Evolutionary conservation across 2,329 filamentous ascomycete species (phyloP).

Genomic region (Aspergillus fumigatus): DNA sequence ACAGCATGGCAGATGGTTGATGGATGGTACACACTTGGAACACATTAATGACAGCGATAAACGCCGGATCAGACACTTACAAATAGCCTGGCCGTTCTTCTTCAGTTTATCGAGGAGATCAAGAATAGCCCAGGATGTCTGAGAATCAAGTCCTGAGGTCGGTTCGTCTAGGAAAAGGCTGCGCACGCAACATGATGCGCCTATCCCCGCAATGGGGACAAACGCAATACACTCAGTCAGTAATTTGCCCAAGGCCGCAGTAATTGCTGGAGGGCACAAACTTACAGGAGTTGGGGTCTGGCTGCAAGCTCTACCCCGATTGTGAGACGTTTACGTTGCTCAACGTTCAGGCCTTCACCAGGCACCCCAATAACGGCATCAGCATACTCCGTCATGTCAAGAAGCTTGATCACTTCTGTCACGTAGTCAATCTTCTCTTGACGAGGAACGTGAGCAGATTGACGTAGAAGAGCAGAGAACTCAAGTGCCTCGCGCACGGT

Average conservation of each 20-base stretch:
- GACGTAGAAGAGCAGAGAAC: conserved; percentile 80
- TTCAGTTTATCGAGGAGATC: conserved; percentile 80
- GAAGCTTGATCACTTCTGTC: conserved; percentile 65
- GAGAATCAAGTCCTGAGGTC: conserved; percentile 84
- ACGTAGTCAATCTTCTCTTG: conserved; percentile 79
- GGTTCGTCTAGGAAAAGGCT: conserved; percentile 64
- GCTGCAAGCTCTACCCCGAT: conserved; percentile 92
- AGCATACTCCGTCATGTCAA: conserved; percentile 86
- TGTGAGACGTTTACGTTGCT: conserved; percentile 67
- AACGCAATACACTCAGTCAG: too few relatives aligned
- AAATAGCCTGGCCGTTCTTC: conserved; percentile 78
- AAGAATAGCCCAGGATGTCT: conserved; percentile 85
- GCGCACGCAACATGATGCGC: too few relatives aligned
- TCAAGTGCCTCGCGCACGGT: conserved; percentile 81
- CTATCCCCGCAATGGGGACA: too few relatives aligned
- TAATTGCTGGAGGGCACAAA: too few relatives aligned
- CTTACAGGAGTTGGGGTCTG: conserved; percentile 48
- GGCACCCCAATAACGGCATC: conserved; percentile 82
- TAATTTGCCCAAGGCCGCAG: too few relatives aligned
- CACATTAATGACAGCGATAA: too few relatives aligned
- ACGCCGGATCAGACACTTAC: too few relatives aligned
- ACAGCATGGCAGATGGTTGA: conserved; percentile 84
- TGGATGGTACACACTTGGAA: conserved; percentile 73
- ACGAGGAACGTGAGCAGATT: conserved; percentile 64
- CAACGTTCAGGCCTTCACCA: conserved; percentile 64